Base-by-base conservation (phyloP, 495 filamentous ascomycete species). In the Penicillium dipodomyicola region DNA sequence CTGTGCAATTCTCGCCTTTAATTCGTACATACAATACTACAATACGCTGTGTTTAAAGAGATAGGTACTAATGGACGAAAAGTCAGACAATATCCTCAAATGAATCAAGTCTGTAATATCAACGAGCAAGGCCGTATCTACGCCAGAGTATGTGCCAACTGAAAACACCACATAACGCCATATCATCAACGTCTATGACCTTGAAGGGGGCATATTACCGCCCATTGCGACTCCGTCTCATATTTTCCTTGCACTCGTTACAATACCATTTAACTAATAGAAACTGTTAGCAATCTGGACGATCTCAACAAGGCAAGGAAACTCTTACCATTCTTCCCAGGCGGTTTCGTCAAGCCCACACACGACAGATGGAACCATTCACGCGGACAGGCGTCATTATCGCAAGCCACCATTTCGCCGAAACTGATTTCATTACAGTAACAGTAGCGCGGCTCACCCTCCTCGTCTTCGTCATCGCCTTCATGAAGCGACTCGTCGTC, bases 311-410 rank as follows among this genome's bases (percentile, higher is more conserved):
- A 67, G 33, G 37, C 27, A 56, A 56, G 33, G 27, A n/a, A 30
- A 52, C 61, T 84, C 88, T 79, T 74, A 93, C 90, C 82, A 77
- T 91, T 95, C 58, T 84, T 84, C 43, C 82, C 88, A 27, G 94
- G 94, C 46, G 92, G 88, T 63, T 88, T 89, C 49, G 84, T 89
- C 69, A 98, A 67, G 52, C 91, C 92, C 17, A 96, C 92, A 71
- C 94, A 98, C 39, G 85, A 86, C 41, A 98, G 69, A 80, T 98
- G 94, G 76, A 97, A 98, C 94, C 94, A 98, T 74, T 97, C 93
- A 59, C 84, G 81, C 58, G 86, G 82, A 74, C 94, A 98, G 25
- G 80, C 81, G 49, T 93, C 89, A 43, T 87, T 89, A 66, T 98
- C 94, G 61, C 94, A 98, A n/a, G 87, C 94, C 15, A 98, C 89